A percentile compares a stretch with the other conserved stretches of the same genome.
These are phyloP conservation scores for Pseudogymnoascus sp. DNA, from an alignment of 2,329 filamentous ascomycete genomes.

Conservation along the genomic window DNA sequence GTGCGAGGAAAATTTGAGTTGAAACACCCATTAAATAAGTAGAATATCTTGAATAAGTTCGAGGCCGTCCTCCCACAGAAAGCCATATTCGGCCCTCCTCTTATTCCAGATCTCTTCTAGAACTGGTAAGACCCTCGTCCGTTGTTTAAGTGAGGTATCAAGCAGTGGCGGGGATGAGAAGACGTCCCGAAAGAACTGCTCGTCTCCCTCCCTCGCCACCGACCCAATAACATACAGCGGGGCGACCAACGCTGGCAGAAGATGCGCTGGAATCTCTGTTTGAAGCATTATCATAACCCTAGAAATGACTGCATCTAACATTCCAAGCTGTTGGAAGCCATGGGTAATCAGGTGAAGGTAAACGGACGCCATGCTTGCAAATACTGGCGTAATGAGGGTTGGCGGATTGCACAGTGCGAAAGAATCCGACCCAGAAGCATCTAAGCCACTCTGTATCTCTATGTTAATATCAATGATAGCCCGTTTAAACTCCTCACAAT, in stretches of 20 bases:
- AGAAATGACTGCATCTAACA: conserved; percentile 14
- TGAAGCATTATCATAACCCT: conserved; percentile 20
- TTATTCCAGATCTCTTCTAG: conserved; percentile 23
- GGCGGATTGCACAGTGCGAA: conserved; percentile 7
- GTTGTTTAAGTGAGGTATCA: conserved; percentile 22
- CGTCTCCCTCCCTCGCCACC: conserved; percentile 19
- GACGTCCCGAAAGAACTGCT: conserved; percentile 20
- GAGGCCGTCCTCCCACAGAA: conserved; percentile 15
- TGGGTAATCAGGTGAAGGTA: conserved; percentile 23
- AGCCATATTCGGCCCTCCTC: conserved; percentile 12
- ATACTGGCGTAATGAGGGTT: conserved; percentile 20
- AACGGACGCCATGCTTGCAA: conserved; percentile 19
- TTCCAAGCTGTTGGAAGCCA: conserved; percentile 16
- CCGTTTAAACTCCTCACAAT: conserved; percentile 13
- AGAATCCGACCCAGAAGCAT: conserved; percentile 12
- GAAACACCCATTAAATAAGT: conserved; percentile 16
- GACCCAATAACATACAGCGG: conserved; percentile 24
- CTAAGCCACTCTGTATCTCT: conserved; percentile 19
- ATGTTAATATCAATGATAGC: conserved; percentile 17
- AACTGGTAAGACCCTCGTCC: conserved; percentile 21
- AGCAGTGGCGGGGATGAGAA: conserved; percentile 22
- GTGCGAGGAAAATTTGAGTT: neutral
- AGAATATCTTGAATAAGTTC: conserved; percentile 16
- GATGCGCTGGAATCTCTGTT: conserved; percentile 13
- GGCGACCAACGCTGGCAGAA: conserved; percentile 19